Percentiles rank a stretch among this genome's conserved stretches.
These are phyloP conservation scores for Bauhinia variegata DNA, from an alignment of 306 rosid species.

Conservation along the genomic window DNA sequence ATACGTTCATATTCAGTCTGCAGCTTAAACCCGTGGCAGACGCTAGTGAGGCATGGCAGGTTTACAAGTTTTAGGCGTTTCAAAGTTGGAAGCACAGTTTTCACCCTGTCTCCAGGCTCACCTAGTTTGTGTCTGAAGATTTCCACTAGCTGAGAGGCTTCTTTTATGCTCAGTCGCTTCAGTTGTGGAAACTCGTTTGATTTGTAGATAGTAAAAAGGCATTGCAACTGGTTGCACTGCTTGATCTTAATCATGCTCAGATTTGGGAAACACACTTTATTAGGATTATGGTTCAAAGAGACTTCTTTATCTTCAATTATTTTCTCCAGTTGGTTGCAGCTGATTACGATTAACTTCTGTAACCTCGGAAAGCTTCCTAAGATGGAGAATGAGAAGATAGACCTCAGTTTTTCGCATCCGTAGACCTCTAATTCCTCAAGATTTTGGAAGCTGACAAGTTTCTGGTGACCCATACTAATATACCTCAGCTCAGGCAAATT, in stretches of 20 bases:
- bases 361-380: background rate
- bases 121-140: too few relatives aligned
- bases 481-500: slow-evolving; percentile 1
- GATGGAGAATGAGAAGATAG: background rate
- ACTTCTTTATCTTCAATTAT: background rate
- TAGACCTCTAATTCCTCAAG: background rate
- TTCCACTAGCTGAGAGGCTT: too few relatives aligned
- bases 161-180: too few relatives aligned
- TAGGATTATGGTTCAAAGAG: background rate
- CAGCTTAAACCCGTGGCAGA: too few relatives aligned
- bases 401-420: background rate
- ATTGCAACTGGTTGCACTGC: background rate
- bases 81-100: too few relatives aligned
- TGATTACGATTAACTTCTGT: background rate
- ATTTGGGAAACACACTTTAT: background rate
- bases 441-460: background rate
- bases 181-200: too few relatives aligned
- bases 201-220: background rate
- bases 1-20: too few relatives aligned
- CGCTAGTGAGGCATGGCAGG: too few relatives aligned
- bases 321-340: background rate
- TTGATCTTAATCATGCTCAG: background rate
- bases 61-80: too few relatives aligned
- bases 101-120: too few relatives aligned
- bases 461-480: background rate